Evolutionary conservation across 2,329 filamentous ascomycete genomes (phyloP).

Genomic region (Thyridium curvatum): DNA sequence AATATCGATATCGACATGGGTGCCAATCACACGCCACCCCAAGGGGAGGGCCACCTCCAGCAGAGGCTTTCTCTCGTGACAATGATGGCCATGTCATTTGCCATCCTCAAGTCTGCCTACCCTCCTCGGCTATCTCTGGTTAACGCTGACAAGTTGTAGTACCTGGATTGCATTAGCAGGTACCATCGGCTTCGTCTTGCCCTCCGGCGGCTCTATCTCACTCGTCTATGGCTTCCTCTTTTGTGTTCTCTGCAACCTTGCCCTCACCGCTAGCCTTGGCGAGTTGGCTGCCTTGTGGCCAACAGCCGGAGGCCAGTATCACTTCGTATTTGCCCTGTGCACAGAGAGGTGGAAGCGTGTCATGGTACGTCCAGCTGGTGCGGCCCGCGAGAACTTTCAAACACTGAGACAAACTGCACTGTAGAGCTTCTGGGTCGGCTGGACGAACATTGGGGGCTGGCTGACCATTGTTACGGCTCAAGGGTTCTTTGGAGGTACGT

Average conservation of each 20-base stretch:
- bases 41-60: constrained; percentile 20
- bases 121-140: too few species aligned
- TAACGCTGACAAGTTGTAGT: constrained; percentile 12
- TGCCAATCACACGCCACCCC: too few species aligned
- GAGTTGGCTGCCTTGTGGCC: constrained; percentile 38
- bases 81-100: constrained; percentile 36
- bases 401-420: too few species aligned
- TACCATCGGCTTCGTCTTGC: constrained; percentile 32
- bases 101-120: constrained; percentile 28
- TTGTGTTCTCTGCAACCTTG: constrained; percentile 36
- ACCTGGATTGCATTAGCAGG: constrained; percentile 34
- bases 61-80: constrained; percentile 27
- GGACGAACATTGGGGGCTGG: constrained; percentile 40
- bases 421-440: constrained; percentile 36
- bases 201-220: constrained; percentile 32
- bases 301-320: constrained; percentile 39
- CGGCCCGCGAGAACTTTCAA: too few species aligned
- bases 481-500: constrained; percentile 32
- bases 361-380: constrained; percentile 17
- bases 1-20: too few species aligned
- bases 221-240: constrained; percentile 39
- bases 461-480: constrained; percentile 35
- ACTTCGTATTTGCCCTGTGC: constrained; percentile 34
- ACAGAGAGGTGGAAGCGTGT: constrained; percentile 28
- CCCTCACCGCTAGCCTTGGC: constrained; percentile 32